phyloP scores from a whole-genome alignment of 2,329 filamentous ascomycete genomes.

The Aspergillus costaricaensis region DNA sequence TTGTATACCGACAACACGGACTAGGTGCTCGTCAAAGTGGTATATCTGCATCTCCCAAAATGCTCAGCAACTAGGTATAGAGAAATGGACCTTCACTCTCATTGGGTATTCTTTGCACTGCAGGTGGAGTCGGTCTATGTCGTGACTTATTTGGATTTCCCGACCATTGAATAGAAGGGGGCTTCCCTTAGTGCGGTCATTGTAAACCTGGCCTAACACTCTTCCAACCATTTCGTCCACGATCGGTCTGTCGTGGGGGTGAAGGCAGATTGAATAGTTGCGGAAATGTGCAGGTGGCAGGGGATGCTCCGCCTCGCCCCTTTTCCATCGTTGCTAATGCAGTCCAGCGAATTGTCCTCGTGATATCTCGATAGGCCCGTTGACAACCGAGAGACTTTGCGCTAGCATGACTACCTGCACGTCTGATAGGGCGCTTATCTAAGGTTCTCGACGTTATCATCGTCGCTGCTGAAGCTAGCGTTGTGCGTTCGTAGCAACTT shows the following conservation, averaged over 20 bases:
- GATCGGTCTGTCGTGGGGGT: too few species aligned
- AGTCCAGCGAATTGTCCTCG: neutral
- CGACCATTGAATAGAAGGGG: neutral
- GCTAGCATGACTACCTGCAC: neutral
- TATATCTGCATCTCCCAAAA: too few species aligned
- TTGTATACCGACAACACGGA: too few species aligned
- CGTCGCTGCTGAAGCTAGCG: too few species aligned
- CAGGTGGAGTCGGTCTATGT: neutral
- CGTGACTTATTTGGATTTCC: neutral
- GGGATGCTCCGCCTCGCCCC: neutral
- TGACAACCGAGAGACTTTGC: neutral
- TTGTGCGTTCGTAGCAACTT: too few species aligned
- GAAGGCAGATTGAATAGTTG: too few species aligned
- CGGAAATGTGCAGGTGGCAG: too few species aligned
- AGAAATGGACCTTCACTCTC: too few species aligned
- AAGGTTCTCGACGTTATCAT: neutral
- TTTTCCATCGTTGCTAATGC: neutral
- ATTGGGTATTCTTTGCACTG: neutral
- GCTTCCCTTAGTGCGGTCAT: neutral
- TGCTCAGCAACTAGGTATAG: too few species aligned
- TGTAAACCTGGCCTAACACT: neutral
- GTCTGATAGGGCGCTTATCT: neutral
- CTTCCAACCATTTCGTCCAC: too few species aligned
- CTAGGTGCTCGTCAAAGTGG: too few species aligned
- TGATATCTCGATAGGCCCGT: neutral